Percentiles rank a stretch among this genome's conserved stretches.
These are phyloP conservation scores for Penstemon eatonii DNA, from an alignment of 257 asterid genomes.

Conservation along the genomic window DNA sequence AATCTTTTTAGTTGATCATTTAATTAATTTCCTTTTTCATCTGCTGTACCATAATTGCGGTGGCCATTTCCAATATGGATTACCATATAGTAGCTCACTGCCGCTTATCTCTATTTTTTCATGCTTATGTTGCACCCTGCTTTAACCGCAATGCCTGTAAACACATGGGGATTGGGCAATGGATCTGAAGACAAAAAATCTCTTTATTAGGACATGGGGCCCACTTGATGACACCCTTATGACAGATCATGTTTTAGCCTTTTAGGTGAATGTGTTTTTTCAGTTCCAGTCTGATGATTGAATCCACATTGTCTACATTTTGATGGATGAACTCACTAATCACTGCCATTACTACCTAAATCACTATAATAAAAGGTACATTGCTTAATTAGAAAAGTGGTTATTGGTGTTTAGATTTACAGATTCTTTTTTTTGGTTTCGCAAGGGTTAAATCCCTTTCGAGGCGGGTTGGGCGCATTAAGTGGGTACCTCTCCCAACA, in stretches of 20 bases:
- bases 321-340: not conserved
- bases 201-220: not conserved
- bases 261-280: conserved; percentile 15
- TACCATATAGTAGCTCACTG: not conserved
- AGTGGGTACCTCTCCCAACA: too few relatives aligned
- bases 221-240: not conserved
- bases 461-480: too few relatives aligned
- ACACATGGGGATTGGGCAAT: conserved; percentile 3
- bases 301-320: not conserved
- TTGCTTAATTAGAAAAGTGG: not conserved
- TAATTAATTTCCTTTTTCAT: conserved; percentile 10
- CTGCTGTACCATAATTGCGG: not conserved
- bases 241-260: not conserved
- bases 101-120: conserved; percentile 11
- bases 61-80: not conserved
- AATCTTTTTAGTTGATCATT: not conserved
- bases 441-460: too few relatives aligned
- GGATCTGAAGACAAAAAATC: not conserved
- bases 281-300: conserved; percentile 8
- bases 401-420: conserved; percentile 3
- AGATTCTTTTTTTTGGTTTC: not conserved
- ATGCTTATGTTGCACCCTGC: not conserved
- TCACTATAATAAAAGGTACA: conserved; percentile 5
- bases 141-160: conserved; percentile 10
- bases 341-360: not conserved